These are phyloP conservation scores for Abortiporus biennis DNA, from an alignment of 1,284 basidiomycete genomes.

Conservation along the genomic window DNA sequence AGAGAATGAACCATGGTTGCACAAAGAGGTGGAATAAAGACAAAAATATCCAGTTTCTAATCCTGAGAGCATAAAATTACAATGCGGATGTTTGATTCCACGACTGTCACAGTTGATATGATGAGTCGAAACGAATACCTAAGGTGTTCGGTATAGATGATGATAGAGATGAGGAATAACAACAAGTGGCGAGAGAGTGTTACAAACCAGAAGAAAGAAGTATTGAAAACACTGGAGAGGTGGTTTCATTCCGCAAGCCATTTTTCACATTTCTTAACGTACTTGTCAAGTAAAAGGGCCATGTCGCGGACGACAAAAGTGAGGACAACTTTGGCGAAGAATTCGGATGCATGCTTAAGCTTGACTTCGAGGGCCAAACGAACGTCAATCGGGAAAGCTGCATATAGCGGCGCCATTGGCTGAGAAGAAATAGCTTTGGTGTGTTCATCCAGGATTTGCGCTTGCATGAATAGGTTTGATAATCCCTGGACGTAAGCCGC, in stretches of 20 bases:
- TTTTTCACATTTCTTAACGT: conserved; percentile 85
- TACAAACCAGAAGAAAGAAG: conserved; percentile 2
- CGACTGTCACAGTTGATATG: conserved; percentile 12
- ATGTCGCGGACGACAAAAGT: conserved; percentile 88
- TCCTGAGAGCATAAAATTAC: conserved; percentile 29
- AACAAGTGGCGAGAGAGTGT: neutral
- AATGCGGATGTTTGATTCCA: conserved; percentile 17
- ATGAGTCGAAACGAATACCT: too few relatives aligned
- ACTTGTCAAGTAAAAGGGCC: conserved; percentile 85
- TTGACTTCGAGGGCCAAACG: conserved; percentile 66
- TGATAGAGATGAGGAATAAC: conserved; percentile 5
- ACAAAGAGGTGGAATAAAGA: conserved; percentile 18
- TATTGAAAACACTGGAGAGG: conserved; percentile 1
- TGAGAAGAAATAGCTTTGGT: conserved; percentile 65
- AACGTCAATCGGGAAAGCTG: conserved; percentile 58
- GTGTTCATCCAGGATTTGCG: conserved; percentile 85
- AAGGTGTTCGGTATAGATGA: conserved; percentile 7
- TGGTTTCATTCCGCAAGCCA: conserved; percentile 65
- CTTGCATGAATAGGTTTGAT: conserved; percentile 66
- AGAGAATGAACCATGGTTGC: conserved; percentile 8
- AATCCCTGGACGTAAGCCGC: conserved; percentile 81
- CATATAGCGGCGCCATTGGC: conserved; percentile 65
- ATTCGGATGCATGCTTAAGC: conserved; percentile 80
- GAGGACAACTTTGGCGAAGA: conserved; percentile 85
- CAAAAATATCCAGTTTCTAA: conserved; percentile 21